These are phyloP conservation scores for Fusarium sp. DNA, from an alignment of 2,329 filamentous ascomycete species.

Conservation along the genomic window DNA sequence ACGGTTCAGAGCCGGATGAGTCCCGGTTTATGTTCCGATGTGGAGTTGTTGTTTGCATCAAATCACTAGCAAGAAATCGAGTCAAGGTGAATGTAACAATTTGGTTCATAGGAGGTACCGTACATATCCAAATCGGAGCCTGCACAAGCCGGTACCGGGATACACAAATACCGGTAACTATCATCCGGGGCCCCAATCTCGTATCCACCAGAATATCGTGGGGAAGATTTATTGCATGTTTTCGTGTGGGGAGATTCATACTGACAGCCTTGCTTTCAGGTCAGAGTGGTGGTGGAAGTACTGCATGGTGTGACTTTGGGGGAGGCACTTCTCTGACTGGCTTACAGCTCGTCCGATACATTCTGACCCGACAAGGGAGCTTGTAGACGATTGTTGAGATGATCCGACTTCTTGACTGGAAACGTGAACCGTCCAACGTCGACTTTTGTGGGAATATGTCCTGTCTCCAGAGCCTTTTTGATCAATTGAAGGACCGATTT, in stretches of 20 bases:
- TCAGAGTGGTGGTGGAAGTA: constrained; percentile 2
- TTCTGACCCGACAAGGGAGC: constrained; percentile 11
- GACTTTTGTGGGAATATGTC: constrained; percentile 46
- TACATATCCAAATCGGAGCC: constrained; percentile 1
- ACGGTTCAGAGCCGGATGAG: constrained; percentile 17
- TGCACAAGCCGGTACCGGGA: constrained; percentile 28
- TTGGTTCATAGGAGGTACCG: neutral
- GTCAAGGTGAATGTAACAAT: neutral
- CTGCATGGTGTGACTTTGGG: constrained; percentile 39
- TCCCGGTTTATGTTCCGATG: constrained; percentile 6
- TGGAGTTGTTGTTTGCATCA: neutral
- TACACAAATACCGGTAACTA: constrained; percentile 15
- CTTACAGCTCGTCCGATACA: constrained; percentile 30
- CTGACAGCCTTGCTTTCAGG: neutral
- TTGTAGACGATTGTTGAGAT: neutral
- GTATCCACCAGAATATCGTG: constrained; percentile 20
- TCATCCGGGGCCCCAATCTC: constrained; percentile 33
- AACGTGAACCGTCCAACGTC: constrained; percentile 47
- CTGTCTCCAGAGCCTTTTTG: constrained; percentile 45
- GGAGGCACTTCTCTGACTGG: neutral
- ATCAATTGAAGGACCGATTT: constrained; percentile 45
- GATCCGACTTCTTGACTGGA: constrained; percentile 30
- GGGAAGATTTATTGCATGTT: constrained; percentile 18
- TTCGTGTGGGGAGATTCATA: constrained; percentile 23
- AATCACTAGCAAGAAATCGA: neutral